Conservation (phyloP, 2,329 filamentous ascomycete species). For the Colletotrichum sansevieriae region DNA sequence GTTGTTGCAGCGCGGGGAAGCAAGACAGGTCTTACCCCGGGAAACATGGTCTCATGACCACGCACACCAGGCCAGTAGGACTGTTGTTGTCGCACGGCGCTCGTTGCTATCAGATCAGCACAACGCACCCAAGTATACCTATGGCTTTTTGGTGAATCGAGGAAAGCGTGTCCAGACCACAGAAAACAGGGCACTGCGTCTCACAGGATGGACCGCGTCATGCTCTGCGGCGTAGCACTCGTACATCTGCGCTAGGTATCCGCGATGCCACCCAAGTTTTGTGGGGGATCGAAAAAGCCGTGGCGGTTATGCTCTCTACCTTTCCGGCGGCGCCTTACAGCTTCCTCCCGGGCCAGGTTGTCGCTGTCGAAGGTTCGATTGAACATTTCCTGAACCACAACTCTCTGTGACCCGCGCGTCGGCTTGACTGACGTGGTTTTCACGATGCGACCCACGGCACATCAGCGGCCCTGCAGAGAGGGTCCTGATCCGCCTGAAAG, state of each 20-base stretch:
- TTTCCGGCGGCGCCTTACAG: constrained; percentile 14
- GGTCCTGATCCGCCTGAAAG: not conserved
- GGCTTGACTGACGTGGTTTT: constrained; percentile 9
- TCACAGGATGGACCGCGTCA: constrained; percentile 28
- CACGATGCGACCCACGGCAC: constrained; percentile 17
- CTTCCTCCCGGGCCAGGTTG: constrained; percentile 9
- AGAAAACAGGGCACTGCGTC: constrained; percentile 22
- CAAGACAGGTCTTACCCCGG: constrained; percentile 25
- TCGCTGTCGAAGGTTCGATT: constrained; percentile 9
- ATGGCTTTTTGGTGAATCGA: not conserved
- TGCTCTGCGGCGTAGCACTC: constrained; percentile 1
- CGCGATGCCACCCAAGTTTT: constrained; percentile 20
- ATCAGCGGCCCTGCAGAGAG: constrained; percentile 12
- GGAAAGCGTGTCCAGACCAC: constrained; percentile 5
- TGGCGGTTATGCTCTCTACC: constrained; percentile 25
- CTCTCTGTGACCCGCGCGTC: not conserved
- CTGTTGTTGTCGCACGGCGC: constrained; percentile 28
- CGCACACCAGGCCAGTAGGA: constrained; percentile 18
- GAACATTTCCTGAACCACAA: constrained; percentile 2
- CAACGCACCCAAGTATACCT: not conserved
- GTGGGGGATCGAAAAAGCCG: constrained; percentile 27
- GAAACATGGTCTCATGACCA: constrained; percentile 35
- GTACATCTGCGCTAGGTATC: constrained; percentile 16
- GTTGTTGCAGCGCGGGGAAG: constrained; percentile 18
- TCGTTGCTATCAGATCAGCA: constrained; percentile 20